Conservation (phyloP, 257 asterid species). For the Marsdenia floribunda region DNA sequence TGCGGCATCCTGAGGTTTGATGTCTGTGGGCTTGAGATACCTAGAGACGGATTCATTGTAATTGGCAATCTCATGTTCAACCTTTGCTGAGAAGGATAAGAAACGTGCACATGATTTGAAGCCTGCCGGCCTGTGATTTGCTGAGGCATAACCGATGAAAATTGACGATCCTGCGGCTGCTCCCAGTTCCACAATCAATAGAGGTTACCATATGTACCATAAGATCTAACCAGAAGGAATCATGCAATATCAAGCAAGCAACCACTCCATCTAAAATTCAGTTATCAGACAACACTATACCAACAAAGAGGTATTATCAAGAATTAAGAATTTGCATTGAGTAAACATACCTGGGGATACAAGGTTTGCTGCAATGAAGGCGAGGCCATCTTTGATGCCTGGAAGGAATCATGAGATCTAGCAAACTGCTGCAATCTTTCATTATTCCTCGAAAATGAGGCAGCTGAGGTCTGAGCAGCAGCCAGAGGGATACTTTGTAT, state of each 20-base stretch:
- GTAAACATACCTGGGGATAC: slow-evolving; percentile 30
- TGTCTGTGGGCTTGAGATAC: slow-evolving; percentile 24
- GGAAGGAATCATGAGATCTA: slow-evolving; percentile 25
- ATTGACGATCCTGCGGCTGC: slow-evolving; percentile 33
- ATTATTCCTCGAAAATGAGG: slow-evolving; percentile 16
- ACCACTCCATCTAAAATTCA: not conserved
- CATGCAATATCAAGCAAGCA: not conserved
- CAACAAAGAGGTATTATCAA: not conserved
- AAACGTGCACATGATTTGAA: slow-evolving; percentile 28
- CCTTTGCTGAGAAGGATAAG: slow-evolving; percentile 23
- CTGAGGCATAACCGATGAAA: slow-evolving; percentile 27
- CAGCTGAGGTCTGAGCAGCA: slow-evolving; percentile 38
- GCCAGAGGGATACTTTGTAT: slow-evolving; percentile 26
- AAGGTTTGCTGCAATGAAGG: slow-evolving; percentile 31
- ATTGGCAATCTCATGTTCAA: slow-evolving; percentile 12
- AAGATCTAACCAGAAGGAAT: not conserved
- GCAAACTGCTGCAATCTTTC: slow-evolving; percentile 23
- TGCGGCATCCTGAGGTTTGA: slow-evolving; percentile 26
- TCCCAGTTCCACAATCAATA: slow-evolving; percentile 17
- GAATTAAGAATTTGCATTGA: not conserved
- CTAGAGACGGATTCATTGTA: slow-evolving; percentile 24
- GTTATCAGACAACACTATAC: not conserved
- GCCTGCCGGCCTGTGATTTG: slow-evolving; percentile 28
- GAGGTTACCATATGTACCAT: not conserved
- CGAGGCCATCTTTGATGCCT: slow-evolving; percentile 26